Evolutionary conservation across 2,329 filamentous ascomycete species (phyloP).

Genomic region (Hypoxylon sp.): DNA sequence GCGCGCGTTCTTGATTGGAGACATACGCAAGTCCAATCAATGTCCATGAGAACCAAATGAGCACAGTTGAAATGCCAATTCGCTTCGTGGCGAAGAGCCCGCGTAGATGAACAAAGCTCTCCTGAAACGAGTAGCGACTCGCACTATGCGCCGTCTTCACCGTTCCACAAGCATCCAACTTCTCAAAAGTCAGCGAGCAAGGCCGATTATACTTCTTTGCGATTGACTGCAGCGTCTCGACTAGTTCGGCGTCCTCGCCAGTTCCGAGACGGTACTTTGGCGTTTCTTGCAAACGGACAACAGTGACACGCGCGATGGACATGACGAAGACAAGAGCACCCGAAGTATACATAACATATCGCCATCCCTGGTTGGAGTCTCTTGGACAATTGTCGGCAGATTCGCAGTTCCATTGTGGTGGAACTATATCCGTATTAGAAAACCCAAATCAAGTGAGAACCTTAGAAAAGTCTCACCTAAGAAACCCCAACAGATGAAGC

Average conservation of each 20-base stretch:
- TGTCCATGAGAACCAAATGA: constrained; percentile 80
- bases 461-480: constrained; percentile 53
- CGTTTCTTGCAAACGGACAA: constrained; percentile 70
- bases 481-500: constrained; percentile 66
- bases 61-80: constrained; percentile 71
- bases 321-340: constrained; percentile 64
- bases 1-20: not conserved
- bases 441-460: not conserved
- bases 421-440: constrained; percentile 49
- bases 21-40: constrained; percentile 76
- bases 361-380: constrained; percentile 65
- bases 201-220: constrained; percentile 59
- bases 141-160: constrained; percentile 58
- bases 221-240: constrained; percentile 59
- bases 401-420: constrained; percentile 60
- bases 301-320: constrained; percentile 67
- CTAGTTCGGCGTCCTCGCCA: constrained; percentile 66
- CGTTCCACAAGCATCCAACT: constrained; percentile 63
- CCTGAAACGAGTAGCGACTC: constrained; percentile 53
- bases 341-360: constrained; percentile 64
- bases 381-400: constrained; percentile 58
- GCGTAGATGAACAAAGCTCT: constrained; percentile 67
- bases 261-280: constrained; percentile 71
- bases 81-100: constrained; percentile 75
- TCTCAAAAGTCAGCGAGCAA: constrained; percentile 61